A percentile compares a stretch with the other conserved stretches of the same genome.
Evolutionary conservation across 2,329 filamentous ascomycete species (phyloP).

Genomic region (Cyanodermella asteris): DNA sequence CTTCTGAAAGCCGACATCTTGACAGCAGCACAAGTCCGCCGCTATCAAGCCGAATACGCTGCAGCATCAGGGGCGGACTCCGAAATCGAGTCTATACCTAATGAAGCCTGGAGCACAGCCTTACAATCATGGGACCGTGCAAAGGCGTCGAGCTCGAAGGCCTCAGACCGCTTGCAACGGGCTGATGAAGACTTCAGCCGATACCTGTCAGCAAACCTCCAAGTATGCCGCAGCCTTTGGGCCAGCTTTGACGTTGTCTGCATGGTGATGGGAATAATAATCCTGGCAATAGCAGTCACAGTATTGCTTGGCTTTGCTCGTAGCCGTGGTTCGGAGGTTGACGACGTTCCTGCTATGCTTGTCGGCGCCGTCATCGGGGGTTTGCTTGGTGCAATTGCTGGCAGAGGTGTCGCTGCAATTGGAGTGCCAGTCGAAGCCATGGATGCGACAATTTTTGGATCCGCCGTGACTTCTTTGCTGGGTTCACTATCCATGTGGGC

Average conservation of each 20-base stretch:
- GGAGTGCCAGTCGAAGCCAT: constrained; percentile 11
- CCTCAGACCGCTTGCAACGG: constrained; percentile 16
- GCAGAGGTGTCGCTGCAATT: constrained; percentile 7
- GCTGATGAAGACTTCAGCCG: constrained; percentile 37
- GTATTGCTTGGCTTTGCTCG: constrained; percentile 53
- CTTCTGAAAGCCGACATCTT: constrained; percentile 57
- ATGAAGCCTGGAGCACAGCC: constrained; percentile 37
- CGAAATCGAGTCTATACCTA: constrained; percentile 31
- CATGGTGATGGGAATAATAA: constrained; percentile 59
- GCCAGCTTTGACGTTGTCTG: constrained; percentile 72
- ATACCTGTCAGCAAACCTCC: constrained; percentile 61
- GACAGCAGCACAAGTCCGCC: constrained; percentile 64
- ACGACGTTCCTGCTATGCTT: constrained; percentile 31
- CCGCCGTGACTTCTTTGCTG: too few species aligned
- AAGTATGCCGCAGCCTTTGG: constrained; percentile 68
- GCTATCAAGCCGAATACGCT: constrained; percentile 73
- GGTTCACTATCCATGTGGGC: too few species aligned
- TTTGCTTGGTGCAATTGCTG: constrained; percentile 18
- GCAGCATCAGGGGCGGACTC: constrained; percentile 46
- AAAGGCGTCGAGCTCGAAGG: constrained; percentile 18
- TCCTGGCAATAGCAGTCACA: constrained; percentile 46
- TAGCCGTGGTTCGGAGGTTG: too few species aligned
- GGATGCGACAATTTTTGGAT: constrained; percentile 17
- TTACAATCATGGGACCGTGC: constrained; percentile 29
- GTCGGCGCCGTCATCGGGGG: constrained; percentile 28